phyloP scores from a whole-genome alignment of 306 rosid species.

The Gillenia trifoliata region DNA sequence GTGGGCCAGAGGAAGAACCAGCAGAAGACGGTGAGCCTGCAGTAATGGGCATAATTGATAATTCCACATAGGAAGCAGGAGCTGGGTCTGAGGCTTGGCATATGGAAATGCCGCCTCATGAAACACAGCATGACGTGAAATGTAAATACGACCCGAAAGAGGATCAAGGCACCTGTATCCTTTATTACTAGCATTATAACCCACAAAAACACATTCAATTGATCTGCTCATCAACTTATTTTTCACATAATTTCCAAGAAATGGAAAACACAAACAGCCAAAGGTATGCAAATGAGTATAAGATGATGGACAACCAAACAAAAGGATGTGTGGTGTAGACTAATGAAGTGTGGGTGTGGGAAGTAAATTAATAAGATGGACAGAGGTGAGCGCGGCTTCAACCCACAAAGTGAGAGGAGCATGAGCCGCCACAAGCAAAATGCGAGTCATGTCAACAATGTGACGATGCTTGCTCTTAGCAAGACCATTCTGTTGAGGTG shows the following conservation, averaged over 20 bases:
- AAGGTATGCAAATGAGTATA: neutral
- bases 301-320: neutral
- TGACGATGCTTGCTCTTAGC: neutral
- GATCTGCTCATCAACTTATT: neutral
- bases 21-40: too few species aligned
- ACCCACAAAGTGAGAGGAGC: neutral
- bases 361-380: neutral
- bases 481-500: neutral
- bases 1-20: too few species aligned
- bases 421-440: neutral
- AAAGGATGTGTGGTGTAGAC: neutral
- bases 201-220: neutral
- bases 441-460: neutral
- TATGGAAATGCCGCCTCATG: neutral
- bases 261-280: neutral
- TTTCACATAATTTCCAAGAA: neutral
- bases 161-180: neutral
- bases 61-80: neutral
- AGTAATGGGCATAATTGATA: neutral
- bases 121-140: too few species aligned
- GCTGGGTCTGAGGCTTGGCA: neutral
- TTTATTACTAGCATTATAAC: neutral
- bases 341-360: neutral
- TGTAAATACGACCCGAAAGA: neutral
- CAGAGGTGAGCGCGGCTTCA: neutral